Evolutionary conservation across 2,329 filamentous ascomycete species (phyloP).

Genomic region (Alternaria sp.): DNA sequence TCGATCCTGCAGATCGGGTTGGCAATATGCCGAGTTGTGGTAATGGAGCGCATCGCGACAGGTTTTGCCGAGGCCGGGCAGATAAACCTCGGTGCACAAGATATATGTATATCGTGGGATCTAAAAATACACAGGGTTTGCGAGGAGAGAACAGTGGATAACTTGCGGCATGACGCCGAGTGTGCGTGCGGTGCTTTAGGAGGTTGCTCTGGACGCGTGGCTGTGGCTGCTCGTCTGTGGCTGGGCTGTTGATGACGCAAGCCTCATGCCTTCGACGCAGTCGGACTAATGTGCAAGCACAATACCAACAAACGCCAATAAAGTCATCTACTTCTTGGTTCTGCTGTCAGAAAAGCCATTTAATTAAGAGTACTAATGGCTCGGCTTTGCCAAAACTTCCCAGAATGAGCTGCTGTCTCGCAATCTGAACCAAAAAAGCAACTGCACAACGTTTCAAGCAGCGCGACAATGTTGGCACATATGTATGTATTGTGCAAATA

Average conservation of each 20-base stretch:
- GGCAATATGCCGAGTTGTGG: constrained; percentile 2
- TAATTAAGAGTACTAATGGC: not conserved
- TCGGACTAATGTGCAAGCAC: not conserved
- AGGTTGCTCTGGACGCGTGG: constrained; percentile 10
- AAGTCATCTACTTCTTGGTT: not conserved
- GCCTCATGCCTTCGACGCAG: not conserved
- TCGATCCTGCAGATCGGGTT: constrained; percentile 14
- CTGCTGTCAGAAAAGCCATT: not conserved
- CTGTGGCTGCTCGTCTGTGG: constrained; percentile 13
- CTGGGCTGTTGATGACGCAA: constrained; percentile 11
- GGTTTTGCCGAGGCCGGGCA: not conserved
- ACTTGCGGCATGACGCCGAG: not conserved
- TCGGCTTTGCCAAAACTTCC: not conserved
- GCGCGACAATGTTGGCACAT: not conserved
- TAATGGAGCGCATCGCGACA: constrained; percentile 6
- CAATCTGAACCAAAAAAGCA: not conserved
- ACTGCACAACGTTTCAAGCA: not conserved
- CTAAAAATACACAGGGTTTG: constrained; percentile 10
- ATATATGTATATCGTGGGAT: constrained; percentile 1
- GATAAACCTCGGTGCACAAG: not conserved
- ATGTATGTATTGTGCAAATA: not conserved
- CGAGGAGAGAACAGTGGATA: not conserved
- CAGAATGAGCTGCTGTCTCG: not conserved
- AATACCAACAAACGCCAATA: not conserved
- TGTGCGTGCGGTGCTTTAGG: not conserved